Evolutionary conservation across 2,329 filamentous ascomycete genomes (phyloP).

Genomic region (Ascomycota sp.): DNA sequence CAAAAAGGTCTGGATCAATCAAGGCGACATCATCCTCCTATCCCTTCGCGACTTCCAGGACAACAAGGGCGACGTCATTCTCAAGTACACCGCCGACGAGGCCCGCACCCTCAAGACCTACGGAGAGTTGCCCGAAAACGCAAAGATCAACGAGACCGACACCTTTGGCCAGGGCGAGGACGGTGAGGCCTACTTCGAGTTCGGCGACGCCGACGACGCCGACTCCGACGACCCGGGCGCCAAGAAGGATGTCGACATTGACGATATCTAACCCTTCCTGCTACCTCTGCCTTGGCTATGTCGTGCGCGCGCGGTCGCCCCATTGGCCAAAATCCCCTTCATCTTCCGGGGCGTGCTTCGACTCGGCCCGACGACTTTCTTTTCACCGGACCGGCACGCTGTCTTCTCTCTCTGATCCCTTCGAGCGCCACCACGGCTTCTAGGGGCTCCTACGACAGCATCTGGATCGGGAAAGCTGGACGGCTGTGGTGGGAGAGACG

Average conservation of each 20-base stretch:
- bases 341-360: too few relatives aligned
- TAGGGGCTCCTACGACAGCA: constrained; percentile 29
- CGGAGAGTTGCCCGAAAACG: constrained; percentile 87
- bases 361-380: too few relatives aligned
- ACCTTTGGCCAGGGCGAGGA: constrained; percentile 81
- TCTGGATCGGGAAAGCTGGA: constrained; percentile 14
- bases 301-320: neutral
- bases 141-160: constrained; percentile 99
- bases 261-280: constrained; percentile 55
- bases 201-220: constrained; percentile 71
- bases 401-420: constrained; percentile 43
- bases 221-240: constrained; percentile 32
- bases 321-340: neutral
- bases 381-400: constrained; percentile 20
- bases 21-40: constrained; percentile 81
- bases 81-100: constrained; percentile 93
- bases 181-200: constrained; percentile 95
- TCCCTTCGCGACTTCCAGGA: constrained; percentile 85
- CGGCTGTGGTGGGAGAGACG: constrained; percentile 42
- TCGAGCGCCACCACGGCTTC: too few relatives aligned
- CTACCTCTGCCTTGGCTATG: neutral
- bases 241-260: constrained; percentile 73
- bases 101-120: constrained; percentile 90
- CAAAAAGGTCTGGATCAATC: constrained; percentile 99
- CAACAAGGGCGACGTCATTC: constrained; percentile 89